phyloP scores from a whole-genome alignment of 768 basidiomycete genomes.

The Tricholoma saponaceum region DNA sequence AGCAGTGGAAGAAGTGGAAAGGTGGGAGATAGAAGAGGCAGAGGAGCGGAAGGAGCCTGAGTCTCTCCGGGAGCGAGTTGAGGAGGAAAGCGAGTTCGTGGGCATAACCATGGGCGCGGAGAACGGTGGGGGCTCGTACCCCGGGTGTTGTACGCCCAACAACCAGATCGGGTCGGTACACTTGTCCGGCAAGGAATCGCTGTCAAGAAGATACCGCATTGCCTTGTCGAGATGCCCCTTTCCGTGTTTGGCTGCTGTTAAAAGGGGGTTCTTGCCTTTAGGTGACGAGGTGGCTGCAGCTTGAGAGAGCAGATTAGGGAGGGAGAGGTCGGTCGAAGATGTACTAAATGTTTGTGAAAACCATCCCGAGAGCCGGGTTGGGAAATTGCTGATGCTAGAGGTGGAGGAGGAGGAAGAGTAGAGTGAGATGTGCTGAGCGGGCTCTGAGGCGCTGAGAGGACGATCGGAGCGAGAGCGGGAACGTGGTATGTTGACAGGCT shows the following conservation, averaged over 20 bases:
- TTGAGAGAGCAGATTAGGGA: slow-evolving; percentile 51
- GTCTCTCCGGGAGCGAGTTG: slow-evolving; percentile 18
- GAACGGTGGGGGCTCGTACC: slow-evolving; percentile 49
- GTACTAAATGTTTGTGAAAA: slow-evolving; percentile 73
- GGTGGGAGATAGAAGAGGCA: slow-evolving; percentile 19
- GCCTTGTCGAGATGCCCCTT: slow-evolving; percentile 80
- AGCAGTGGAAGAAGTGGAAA: slow-evolving; percentile 26
- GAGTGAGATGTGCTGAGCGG: slow-evolving; percentile 23
- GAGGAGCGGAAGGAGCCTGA: slow-evolving; percentile 41
- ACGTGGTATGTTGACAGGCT: slow-evolving; percentile 53
- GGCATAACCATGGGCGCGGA: not conserved
- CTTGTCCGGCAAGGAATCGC: slow-evolving; percentile 81
- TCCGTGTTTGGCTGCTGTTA: slow-evolving; percentile 69
- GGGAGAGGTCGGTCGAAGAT: slow-evolving; percentile 68
- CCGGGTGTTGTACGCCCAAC: slow-evolving; percentile 77
- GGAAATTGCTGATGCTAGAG: slow-evolving; percentile 60
- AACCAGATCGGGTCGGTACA: slow-evolving; percentile 86
- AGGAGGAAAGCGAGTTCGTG: slow-evolving; percentile 7
- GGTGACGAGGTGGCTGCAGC: slow-evolving; percentile 14
- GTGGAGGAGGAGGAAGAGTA: slow-evolving; percentile 47
- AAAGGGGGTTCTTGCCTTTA: slow-evolving; percentile 34
- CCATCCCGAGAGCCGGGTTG: slow-evolving; percentile 77
- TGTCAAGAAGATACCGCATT: slow-evolving; percentile 86
- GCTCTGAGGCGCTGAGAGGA: slow-evolving; percentile 39
- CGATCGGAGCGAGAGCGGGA: slow-evolving; percentile 54